phyloP scores from a whole-genome alignment of 331 rosid genomes.

The Telfairia occidentalis region DNA sequence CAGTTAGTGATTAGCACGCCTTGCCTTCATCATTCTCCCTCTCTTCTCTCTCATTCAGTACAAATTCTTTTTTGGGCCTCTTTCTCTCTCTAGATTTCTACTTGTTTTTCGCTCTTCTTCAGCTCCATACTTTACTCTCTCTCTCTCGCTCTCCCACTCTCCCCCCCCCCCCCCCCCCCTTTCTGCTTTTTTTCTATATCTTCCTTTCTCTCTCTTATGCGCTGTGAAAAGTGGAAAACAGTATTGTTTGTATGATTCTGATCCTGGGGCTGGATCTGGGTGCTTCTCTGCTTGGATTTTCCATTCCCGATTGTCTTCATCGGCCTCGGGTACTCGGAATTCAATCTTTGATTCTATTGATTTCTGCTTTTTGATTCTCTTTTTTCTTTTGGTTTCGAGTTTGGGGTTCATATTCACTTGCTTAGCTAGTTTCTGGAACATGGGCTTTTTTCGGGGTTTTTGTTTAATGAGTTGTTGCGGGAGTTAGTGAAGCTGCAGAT shows the following conservation, averaged over 20 bases:
- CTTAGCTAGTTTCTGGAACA: conserved; percentile 9
- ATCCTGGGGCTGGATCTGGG: conserved; percentile 18
- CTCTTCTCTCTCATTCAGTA: conserved; percentile 19
- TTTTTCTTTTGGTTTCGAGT: neutral
- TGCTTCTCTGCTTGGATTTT: neutral
- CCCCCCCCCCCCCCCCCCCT: no score
- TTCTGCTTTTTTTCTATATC: no score
- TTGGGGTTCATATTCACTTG: neutral
- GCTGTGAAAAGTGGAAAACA: conserved; percentile 6
- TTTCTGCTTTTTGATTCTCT: neutral
- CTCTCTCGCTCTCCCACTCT: conserved; percentile 19
- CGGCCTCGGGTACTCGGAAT: conserved; percentile 26
- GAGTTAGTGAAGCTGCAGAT: conserved; percentile 20
- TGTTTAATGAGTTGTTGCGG: conserved; percentile 10
- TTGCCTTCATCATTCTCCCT: conserved; percentile 71
- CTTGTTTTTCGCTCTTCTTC: conserved; percentile 23
- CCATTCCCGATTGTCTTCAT: conserved; percentile 15
- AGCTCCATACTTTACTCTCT: conserved; percentile 33
- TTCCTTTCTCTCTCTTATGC: conserved; percentile 11
- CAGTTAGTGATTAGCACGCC: conserved; percentile 94
- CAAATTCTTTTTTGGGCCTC: conserved; percentile 1
- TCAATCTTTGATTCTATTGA: neutral
- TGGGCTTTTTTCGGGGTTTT: neutral
- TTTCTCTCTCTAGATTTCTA: conserved; percentile 11
- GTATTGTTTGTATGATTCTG: conserved; percentile 13